Base-by-base conservation (phyloP, 1,139 yeast species). In the Yamadazyma atlantica region DNA sequence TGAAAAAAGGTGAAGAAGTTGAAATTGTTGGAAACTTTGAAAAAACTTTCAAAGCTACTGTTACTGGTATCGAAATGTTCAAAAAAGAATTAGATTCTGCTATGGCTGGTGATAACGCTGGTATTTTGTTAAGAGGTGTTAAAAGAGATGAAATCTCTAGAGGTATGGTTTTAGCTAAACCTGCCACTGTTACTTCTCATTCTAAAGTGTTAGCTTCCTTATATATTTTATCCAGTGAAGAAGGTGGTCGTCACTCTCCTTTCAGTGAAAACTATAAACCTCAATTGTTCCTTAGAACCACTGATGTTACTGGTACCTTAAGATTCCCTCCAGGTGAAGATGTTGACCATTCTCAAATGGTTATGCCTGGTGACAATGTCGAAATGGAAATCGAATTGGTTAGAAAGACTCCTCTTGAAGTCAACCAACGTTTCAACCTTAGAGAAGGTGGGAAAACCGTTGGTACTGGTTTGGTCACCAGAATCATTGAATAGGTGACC, bases 381-480 rank as follows among this genome's bases (percentile, higher is more conserved):
- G 98, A 94, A 75, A 88, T 94, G 96, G 83, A 82, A 58, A 88
- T 94, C 62, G 87, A 85, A 62, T 78, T 92, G 63, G 83, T 85
- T 51, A 88, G 81, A 73, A 92, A 96, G 63, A 87, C 95, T 54
- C 96, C 97, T 50, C 64, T 94, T 53, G 98, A 92, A 76, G 83
- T 85, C 57, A 95, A 95, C 68, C 96, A 89, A 76, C 87, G 97
- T 73, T 92, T 92, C 85, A 92, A 92, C 82, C 80, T 92, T 66
- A 94, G 99, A 82, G 99, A 92, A 77, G 97, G 98, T 74, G 97
- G 97, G 65, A 87, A 84, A 75, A 92, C 98, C 50, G 97, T 92
- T 54, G 98, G 97, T 69, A 92, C 98, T 55, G 98, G 98, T 75
- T 75, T 92, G 74, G 81, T 92, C 56, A 92, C 98, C 58, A 85